These are phyloP conservation scores for Malus fusca DNA, from an alignment of 306 rosid genomes.

Conservation along the genomic window DNA sequence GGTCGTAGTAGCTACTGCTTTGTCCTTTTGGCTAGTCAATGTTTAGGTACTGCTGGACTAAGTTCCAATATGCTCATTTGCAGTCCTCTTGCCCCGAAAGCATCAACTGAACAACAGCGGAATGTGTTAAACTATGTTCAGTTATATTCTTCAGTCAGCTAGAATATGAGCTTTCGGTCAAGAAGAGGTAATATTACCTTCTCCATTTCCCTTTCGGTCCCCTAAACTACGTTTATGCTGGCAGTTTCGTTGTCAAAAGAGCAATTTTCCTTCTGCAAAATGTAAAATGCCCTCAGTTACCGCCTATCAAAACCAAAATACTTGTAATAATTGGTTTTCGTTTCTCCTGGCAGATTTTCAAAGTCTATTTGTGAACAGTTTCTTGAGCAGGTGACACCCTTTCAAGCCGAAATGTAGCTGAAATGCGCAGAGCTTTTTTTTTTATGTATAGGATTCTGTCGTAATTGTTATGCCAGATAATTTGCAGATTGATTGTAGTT, in stretches of 20 bases:
- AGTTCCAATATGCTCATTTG: constrained; percentile 10
- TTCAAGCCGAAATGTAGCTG: neutral
- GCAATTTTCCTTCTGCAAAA: too few species aligned
- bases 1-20: neutral
- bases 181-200: constrained; percentile 28
- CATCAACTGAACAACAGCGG: constrained; percentile 20
- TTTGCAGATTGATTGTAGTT: neutral
- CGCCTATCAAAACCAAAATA: too few species aligned
- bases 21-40: neutral
- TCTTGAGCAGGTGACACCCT: constrained; percentile 7
- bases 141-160: constrained; percentile 12
- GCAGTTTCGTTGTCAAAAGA: too few species aligned
- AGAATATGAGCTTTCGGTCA: constrained; percentile 1
- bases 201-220: neutral
- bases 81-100: constrained; percentile 57
- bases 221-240: too few species aligned
- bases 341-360: constrained; percentile 27
- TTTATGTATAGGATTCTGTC: neutral
- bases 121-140: neutral
- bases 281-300: too few species aligned
- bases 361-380: constrained; percentile 3
- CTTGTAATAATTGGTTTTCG: neutral
- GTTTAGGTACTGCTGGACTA: neutral
- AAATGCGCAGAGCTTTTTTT: neutral
- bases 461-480: neutral